Conservation (phyloP, 306 rosid genomes). For the Dalbergia cochinchinensis region DNA sequence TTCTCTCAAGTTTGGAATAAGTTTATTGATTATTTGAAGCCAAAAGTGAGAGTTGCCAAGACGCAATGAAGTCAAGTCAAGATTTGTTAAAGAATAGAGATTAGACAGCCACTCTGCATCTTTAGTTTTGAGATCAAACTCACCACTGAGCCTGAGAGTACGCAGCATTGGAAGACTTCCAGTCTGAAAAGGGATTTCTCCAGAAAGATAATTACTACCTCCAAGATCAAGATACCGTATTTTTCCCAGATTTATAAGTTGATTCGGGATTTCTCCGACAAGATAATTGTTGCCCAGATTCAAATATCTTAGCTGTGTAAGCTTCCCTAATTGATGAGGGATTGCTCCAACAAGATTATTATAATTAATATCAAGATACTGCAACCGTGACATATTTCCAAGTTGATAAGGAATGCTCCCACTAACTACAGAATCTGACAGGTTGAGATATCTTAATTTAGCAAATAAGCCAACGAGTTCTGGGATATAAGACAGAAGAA, state of each 20-base stretch:
- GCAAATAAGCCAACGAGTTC: background rate
- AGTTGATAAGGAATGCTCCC: constrained; percentile 26
- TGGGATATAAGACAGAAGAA: background rate
- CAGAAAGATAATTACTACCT: background rate
- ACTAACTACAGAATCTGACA: fast-evolving
- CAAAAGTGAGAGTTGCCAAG: background rate
- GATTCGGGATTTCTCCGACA: background rate
- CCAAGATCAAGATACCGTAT: background rate
- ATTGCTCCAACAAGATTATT: background rate
- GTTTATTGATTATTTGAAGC: background rate
- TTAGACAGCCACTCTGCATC: constrained; percentile 11
- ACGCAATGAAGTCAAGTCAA: background rate
- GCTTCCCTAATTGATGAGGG: background rate
- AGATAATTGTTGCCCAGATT: background rate
- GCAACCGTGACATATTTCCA: background rate
- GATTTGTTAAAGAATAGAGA: constrained; percentile 5
- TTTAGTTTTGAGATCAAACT: background rate
- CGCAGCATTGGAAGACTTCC: constrained; percentile 26
- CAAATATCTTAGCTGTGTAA: background rate
- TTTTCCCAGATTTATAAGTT: background rate
- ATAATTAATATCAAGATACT: background rate
- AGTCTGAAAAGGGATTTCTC: constrained; percentile 3
- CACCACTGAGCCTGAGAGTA: background rate
- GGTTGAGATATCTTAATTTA: constrained; percentile 34
- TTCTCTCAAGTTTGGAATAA: constrained; percentile 4